These are phyloP conservation scores for Pisolithus albus DNA, from an alignment of 768 basidiomycete genomes.

Conservation along the genomic window DNA sequence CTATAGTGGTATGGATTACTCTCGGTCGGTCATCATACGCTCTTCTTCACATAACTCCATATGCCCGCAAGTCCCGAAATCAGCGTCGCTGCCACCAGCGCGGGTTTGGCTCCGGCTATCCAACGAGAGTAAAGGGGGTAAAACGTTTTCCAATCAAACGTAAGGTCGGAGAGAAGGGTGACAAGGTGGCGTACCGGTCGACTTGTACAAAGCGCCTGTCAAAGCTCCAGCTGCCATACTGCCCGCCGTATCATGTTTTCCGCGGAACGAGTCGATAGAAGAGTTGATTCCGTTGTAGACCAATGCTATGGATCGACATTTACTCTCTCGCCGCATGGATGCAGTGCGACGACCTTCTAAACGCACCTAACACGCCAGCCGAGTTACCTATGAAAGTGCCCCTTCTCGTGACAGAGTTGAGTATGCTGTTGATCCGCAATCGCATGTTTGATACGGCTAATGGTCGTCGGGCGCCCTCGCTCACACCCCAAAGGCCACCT, in stretches of 20 bases:
- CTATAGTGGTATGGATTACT: slow-evolving; percentile 32
- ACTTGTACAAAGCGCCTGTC: slow-evolving; percentile 89
- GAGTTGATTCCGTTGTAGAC: slow-evolving; percentile 97
- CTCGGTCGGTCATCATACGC: slow-evolving; percentile 61
- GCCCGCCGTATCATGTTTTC: slow-evolving; percentile 85
- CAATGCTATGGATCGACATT: slow-evolving; percentile 59
- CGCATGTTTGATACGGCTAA: slow-evolving; percentile 80
- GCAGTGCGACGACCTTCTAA: slow-evolving; percentile 28
- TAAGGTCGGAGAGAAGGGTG: slow-evolving; percentile 19
- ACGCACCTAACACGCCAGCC: slow-evolving; percentile 92
- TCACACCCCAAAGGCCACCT: slow-evolving; percentile 93
- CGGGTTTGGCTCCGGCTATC: slow-evolving; percentile 87
- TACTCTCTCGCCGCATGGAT: slow-evolving; percentile 18
- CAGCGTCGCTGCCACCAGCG: slow-evolving; percentile 80
- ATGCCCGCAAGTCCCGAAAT: slow-evolving; percentile 86
- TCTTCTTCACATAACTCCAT: slow-evolving; percentile 94
- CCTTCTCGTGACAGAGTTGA: slow-evolving; percentile 94
- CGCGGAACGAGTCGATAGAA: slow-evolving; percentile 79
- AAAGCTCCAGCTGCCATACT: slow-evolving; percentile 89
- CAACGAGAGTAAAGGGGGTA: slow-evolving; percentile 23
- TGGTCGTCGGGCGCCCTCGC: slow-evolving; percentile 86
- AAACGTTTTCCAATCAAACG: slow-evolving; percentile 32
- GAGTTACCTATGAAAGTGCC: slow-evolving; percentile 98
- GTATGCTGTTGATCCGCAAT: slow-evolving; percentile 91
- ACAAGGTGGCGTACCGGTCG: slow-evolving; percentile 66